Conservation (phyloP, 495 filamentous ascomycete species). For the Platismatia glauca region DNA sequence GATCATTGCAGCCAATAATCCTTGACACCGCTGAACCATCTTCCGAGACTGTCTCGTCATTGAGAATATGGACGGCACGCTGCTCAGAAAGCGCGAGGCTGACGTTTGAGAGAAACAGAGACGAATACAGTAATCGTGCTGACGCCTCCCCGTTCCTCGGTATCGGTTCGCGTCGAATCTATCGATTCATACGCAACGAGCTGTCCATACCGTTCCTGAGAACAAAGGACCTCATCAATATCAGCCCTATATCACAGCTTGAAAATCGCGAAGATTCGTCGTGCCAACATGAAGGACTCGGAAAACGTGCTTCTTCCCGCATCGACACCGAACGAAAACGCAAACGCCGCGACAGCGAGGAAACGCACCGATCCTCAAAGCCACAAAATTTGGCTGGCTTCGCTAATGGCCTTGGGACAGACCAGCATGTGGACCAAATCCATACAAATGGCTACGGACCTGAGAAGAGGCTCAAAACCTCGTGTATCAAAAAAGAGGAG, state of each 20-base stretch:
- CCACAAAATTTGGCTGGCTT: background rate
- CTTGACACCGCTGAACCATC: background rate
- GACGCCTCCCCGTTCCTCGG: background rate
- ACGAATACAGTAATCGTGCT: background rate
- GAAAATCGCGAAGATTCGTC: background rate
- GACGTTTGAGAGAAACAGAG: background rate
- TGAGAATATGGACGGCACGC: background rate
- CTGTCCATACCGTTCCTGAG: background rate
- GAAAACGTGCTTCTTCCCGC: background rate
- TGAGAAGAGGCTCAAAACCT: background rate
- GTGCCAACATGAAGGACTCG: background rate
- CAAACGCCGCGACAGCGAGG: background rate
- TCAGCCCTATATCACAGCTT: background rate
- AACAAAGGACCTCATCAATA: background rate
- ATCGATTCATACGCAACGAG: constrained; percentile 4
- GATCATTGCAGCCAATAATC: background rate
- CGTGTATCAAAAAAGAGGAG: background rate
- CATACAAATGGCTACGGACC: background rate
- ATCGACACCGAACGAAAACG: background rate
- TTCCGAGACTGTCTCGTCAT: background rate
- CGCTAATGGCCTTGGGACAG: background rate
- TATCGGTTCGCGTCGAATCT: background rate
- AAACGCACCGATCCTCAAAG: background rate
- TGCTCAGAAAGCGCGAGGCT: background rate
- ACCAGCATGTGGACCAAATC: background rate